Evolutionary conservation across 2,329 filamentous ascomycete species (phyloP), one percentile per base, ranked within the genome.

Genomic region (Arthrocladium fulminans): DNA sequence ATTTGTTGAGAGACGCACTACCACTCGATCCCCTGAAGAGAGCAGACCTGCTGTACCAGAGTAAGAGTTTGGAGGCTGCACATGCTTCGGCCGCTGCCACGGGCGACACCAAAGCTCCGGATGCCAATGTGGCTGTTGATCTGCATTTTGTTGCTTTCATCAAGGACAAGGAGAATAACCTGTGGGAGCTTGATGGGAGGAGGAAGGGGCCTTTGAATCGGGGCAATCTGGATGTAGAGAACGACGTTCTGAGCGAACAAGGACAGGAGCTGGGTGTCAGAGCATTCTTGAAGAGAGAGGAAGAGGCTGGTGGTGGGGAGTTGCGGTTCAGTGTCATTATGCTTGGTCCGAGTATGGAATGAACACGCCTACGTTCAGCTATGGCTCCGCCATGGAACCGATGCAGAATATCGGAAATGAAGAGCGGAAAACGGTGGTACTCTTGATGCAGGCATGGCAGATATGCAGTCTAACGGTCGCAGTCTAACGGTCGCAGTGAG

Each of bases 141-240:
- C 73, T 96, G 59, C 92, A 98, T 71, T 97, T 94, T 64, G 90
- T 97, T 40, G 92, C 87, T 62, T 98, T 97, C 67, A 85, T 92
- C 45, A 92, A 89, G 71, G 77, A 75, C 2, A 68, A 68, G 45
- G 80, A 85, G 63, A 83, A 83, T 48, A 76, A 76, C 5, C 72
- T 94, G 35, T 94, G 85, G 80, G 88, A 94, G 68, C 66, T 94
- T 59, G 87, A 94, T 66, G 88, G 88, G 1, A 66, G 75, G 19
- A 73, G 84, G 42, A 84, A 83, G 58, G 86, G 86, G 0, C 86
- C 86, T 0, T 66, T 90, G 39, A 78, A 87, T 55, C 72, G 86
- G 12, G 84, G 83, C 0, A 60, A 67, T 37, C 63, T 89, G 45
- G 71, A 60, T 0, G 66, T 67, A 1, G 72, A 73, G 30, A 84